Evolutionary conservation across 345 rosid genomes (phyloP).

Genomic region (Salix viminalis): DNA sequence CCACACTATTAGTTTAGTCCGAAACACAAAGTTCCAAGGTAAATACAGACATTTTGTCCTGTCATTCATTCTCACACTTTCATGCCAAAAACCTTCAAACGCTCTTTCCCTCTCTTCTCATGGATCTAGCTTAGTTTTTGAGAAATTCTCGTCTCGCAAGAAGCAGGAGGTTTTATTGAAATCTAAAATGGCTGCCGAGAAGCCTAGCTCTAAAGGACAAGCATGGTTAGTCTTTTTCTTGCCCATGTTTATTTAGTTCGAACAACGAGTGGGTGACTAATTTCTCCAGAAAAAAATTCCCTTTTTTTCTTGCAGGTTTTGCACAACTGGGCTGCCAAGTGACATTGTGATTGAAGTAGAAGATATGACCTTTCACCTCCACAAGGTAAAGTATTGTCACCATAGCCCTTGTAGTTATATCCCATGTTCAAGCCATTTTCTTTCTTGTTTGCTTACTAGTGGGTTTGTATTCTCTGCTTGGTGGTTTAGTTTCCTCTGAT

Average conservation of each 20-base stretch:
- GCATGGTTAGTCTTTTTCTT: slow-evolving; percentile 61
- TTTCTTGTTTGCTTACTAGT: not conserved
- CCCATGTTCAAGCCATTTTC: not conserved
- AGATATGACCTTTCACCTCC: slow-evolving; percentile 92
- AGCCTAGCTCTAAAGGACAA: slow-evolving; percentile 69
- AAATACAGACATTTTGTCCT: not conserved
- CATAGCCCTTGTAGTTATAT: slow-evolving; percentile 10
- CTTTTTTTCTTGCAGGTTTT: slow-evolving; percentile 55
- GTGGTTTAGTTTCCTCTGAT: slow-evolving; percentile 74
- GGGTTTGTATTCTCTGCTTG: not conserved
- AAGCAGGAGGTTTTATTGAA: not conserved
- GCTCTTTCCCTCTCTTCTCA: not conserved
- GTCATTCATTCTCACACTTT: not conserved
- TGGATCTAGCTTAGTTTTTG: slow-evolving; percentile 26
- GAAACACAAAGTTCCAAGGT: not conserved
- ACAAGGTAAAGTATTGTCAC: slow-evolving; percentile 42
- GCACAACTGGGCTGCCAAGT: slow-evolving; percentile 85
- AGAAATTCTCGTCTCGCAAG: not conserved
- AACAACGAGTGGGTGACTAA: not conserved
- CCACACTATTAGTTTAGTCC: not conserved
- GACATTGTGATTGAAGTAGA: slow-evolving; percentile 80
- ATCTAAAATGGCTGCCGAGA: slow-evolving; percentile 57
- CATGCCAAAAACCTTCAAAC: not conserved
- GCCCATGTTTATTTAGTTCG: not conserved
- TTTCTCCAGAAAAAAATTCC: not conserved